Evolutionary conservation across 2,329 filamentous ascomycete species (phyloP).

Genomic region (Lachnellula suecica): DNA sequence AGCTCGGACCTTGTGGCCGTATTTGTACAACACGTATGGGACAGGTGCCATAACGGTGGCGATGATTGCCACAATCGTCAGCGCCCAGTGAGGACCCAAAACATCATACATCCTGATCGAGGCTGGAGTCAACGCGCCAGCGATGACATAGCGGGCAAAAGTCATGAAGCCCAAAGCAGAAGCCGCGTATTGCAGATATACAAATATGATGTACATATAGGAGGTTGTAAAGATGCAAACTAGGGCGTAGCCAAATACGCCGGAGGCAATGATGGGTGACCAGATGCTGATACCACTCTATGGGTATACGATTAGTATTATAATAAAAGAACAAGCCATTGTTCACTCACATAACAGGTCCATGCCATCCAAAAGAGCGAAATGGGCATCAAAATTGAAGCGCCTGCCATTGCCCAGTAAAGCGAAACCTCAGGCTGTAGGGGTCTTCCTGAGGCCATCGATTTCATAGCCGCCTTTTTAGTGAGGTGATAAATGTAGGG

Average conservation of each 20-base stretch:
- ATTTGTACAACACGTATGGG: background rate
- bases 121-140: conserved; percentile 19
- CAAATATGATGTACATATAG: conserved; percentile 21
- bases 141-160: conserved; percentile 18
- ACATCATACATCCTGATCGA: conserved; percentile 22
- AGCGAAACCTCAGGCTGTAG: conserved; percentile 17
- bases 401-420: conserved; percentile 17
- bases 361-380: conserved; percentile 20
- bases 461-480: conserved; percentile 5
- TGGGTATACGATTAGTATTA: conserved; percentile 43
- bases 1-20: background rate
- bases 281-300: conserved; percentile 40
- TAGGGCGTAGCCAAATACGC: conserved; percentile 43
- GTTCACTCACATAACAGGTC: conserved; percentile 20
- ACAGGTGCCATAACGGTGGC: background rate
- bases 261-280: conserved; percentile 39
- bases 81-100: conserved; percentile 23
- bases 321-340: conserved; percentile 38
- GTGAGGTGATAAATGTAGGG: conserved; percentile 22
- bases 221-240: conserved; percentile 39
- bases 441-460: conserved; percentile 21
- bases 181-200: conserved; percentile 18
- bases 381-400: conserved; percentile 13
- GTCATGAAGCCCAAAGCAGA: conserved; percentile 15
- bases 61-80: conserved; percentile 20